Conservation (phyloP, 225 moss, liverwort and hornwort genomes). For the Asterella californica region DNA sequence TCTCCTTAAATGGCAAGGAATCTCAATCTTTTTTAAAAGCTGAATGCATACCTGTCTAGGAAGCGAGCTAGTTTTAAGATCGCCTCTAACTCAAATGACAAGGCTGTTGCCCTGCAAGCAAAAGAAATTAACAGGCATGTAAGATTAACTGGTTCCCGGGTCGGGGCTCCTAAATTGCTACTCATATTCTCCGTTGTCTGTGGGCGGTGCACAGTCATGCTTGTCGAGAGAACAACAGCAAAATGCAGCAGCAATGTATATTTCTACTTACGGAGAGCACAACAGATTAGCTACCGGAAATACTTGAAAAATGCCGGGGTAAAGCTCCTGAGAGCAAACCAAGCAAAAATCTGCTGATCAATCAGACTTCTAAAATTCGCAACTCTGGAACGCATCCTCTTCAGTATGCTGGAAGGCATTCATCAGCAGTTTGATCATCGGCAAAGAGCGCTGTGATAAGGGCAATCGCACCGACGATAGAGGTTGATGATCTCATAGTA, state of each 20-base stretch:
- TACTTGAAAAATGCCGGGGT: too few species aligned
- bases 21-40: constrained; percentile 25
- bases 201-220: neutral
- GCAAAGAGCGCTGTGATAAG: neutral
- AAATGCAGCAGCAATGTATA: neutral
- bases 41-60: constrained; percentile 53
- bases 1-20: constrained; percentile 12
- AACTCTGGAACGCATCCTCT: neutral
- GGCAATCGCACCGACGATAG: constrained; percentile 48
- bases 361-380: neutral
- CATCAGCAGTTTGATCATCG: neutral
- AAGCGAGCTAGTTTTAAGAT: constrained; percentile 95
- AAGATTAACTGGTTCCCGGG: neutral
- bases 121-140: neutral
- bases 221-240: neutral
- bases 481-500: constrained; percentile 82
- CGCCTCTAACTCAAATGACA: constrained; percentile 98
- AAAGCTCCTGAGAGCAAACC: neutral
- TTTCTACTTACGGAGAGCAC: neutral
- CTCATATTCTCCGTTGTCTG: neutral
- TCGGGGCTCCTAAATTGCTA: neutral
- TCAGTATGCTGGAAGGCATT: neutral
- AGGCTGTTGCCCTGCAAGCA: constrained; percentile 67
- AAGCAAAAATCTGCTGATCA: neutral
- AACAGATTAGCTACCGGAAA: neutral